Evolutionary conservation across 257 asterid species (phyloP), one percentile per base, ranked within the genome.

Genomic region (Salvia miltiorrhiza): DNA sequence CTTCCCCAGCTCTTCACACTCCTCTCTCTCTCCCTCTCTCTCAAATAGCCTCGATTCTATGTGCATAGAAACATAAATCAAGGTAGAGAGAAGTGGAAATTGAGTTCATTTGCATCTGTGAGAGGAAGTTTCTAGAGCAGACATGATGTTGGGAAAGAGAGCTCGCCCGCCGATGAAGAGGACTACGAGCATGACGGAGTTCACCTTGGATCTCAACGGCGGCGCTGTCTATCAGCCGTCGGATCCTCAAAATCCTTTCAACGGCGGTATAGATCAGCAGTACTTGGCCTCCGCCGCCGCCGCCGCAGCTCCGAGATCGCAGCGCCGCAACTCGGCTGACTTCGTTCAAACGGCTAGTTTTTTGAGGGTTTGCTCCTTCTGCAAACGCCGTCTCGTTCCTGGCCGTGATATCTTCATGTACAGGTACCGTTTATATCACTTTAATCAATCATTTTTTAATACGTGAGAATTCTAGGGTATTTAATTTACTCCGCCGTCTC

Each of bases 361-460:
- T 78, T 54, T 92, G 76, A 89, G 80, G 73, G 85, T 79, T 56
- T 92, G 98, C 72, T 71, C 75, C 67, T 88, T 87, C 26, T 92
- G 98, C 74, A 78, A 92, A 12, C 88, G 85, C 76, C 89, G 84
- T 4, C 81, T 92, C 69, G 56, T 84, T 69, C 89, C 92, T 4
- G 95, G 84, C 6, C 94, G 81, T 19, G 98, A 92, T 78, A 89
- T 92, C 81, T 89, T 72, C 81, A 92, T 92, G 95, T 92, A 92
- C 66, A 87, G 92, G 97, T 90, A 82, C 12, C 9, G 10, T 30
- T 14, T 20, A 16, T 9, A 48, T 48, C 20, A 16, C 7, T 19
- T 6, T 49, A 52, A 9, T 20, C 2, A 52, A 21, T 47, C 3
- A 16, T 4, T 16, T 21, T 23, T 3, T 20, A 30, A 30, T 30